A percentile compares a stretch with the other conserved stretches of the same genome.
phyloP scores from a whole-genome alignment of 2,329 filamentous ascomycete genomes.

The Calycina marina region DNA sequence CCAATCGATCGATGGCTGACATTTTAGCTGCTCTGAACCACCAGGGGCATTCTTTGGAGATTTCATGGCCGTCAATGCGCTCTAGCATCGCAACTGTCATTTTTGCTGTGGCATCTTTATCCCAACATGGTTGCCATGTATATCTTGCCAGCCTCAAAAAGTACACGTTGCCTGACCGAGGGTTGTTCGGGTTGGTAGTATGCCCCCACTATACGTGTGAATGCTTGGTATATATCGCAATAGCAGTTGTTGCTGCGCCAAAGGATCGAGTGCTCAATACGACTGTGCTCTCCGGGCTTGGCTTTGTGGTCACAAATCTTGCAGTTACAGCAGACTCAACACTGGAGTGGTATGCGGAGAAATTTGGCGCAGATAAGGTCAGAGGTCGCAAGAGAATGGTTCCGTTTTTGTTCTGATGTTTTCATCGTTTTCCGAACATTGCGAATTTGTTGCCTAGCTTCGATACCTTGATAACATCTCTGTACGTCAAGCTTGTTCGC shows the following conservation, averaged over 20 bases:
- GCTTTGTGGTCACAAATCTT: conserved; percentile 68
- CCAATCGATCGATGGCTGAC: too few species aligned
- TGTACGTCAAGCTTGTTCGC: conserved; percentile 62
- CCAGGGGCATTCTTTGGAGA: conserved; percentile 9
- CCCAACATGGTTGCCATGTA: conserved; percentile 62
- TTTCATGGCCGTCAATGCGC: conserved; percentile 27
- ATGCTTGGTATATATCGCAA: conserved; percentile 66
- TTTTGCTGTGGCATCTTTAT: conserved; percentile 53
- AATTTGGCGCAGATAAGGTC: conserved; percentile 55
- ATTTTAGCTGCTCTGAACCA: conserved; percentile 12
- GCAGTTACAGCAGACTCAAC: conserved; percentile 69
- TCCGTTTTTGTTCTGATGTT: conserved; percentile 43
- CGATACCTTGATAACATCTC: conserved; percentile 75
- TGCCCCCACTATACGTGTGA: conserved; percentile 91
- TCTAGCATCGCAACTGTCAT: conserved; percentile 41
- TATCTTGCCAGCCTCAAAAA: conserved; percentile 59
- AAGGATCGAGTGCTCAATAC: conserved; percentile 49
- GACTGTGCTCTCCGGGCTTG: conserved; percentile 53
- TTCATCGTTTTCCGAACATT: conserved; percentile 25
- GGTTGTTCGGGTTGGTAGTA: conserved; percentile 56
- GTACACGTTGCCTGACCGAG: conserved; percentile 66
- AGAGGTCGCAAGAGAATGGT: conserved; percentile 60
- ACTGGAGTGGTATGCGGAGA: conserved; percentile 61
- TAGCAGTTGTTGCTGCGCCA: conserved; percentile 63
- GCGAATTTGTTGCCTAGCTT: conserved; percentile 56